These are phyloP conservation scores for Globisporangium middletonii DNA, from an alignment of 352 stramenopile genomes.

Conservation along the genomic window DNA sequence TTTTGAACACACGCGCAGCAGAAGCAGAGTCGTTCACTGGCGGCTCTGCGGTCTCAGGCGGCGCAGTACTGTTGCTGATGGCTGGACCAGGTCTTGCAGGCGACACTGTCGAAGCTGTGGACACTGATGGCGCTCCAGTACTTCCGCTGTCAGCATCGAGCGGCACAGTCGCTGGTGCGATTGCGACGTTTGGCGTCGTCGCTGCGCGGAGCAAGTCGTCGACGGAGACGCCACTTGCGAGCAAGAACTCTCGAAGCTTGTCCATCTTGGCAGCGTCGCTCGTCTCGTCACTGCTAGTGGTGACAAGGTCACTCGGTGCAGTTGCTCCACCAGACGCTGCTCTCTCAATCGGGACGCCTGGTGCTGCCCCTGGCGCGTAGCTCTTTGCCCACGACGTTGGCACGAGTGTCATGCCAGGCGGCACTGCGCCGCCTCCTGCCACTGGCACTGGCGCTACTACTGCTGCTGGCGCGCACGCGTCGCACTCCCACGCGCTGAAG, in stretches of 20 bases:
- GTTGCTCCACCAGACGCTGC: neutral
- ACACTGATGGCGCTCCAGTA: neutral
- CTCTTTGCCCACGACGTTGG: slow-evolving; percentile 30
- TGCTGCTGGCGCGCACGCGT: slow-evolving; percentile 29
- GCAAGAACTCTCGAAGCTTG: slow-evolving; percentile 56
- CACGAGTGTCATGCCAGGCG: slow-evolving; percentile 42
- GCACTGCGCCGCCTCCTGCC: slow-evolving; percentile 15
- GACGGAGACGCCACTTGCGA: slow-evolving; percentile 54
- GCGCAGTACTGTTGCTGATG: too few relatives aligned
- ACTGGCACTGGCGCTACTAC: neutral
- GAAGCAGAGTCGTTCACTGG: too few relatives aligned
- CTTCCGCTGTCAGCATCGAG: too few relatives aligned
- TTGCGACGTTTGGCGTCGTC: slow-evolving; percentile 37
- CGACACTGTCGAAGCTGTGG: neutral
- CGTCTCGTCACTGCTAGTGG: slow-evolving; percentile 3
- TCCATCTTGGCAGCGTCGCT: slow-evolving; percentile 31
- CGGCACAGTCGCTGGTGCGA: slow-evolving; percentile 8
- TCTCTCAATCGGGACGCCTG: neutral
- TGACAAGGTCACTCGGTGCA: neutral
- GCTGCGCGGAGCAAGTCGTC: slow-evolving; percentile 66
- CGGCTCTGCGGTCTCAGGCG: too few relatives aligned
- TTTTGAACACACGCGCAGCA: too few relatives aligned
- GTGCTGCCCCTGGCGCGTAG: neutral
- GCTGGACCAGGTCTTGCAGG: too few relatives aligned
- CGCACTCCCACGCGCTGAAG: slow-evolving; percentile 72